phyloP scores from a whole-genome alignment of 106 monocot species.

The Dendrobium catenatum region DNA sequence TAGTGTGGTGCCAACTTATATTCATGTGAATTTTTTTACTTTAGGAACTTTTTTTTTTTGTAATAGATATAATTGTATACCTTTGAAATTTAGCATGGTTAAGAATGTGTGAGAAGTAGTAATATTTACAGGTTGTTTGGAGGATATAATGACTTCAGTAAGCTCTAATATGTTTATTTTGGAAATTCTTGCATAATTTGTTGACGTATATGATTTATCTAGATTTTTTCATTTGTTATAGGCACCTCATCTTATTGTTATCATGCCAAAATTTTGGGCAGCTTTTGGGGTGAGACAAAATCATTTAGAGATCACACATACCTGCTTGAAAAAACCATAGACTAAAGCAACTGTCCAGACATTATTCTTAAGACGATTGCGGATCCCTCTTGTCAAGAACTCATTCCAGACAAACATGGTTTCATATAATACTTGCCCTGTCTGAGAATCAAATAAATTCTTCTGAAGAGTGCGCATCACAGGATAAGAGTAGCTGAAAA shows the following conservation, averaged over 20 bases:
- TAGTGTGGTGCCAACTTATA: too few species aligned
- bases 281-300: background rate
- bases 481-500: slow-evolving; percentile 92
- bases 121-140: too few species aligned
- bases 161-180: background rate
- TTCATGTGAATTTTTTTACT: too few species aligned
- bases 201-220: too few species aligned
- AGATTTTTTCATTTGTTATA: too few species aligned
- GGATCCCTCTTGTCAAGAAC: slow-evolving; percentile 71
- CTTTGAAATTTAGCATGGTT: too few species aligned
- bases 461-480: slow-evolving; percentile 88
- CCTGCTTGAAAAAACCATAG: slow-evolving; percentile 94
- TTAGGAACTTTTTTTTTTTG: too few species aligned
- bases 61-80: too few species aligned
- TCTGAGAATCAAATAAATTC: slow-evolving; percentile 47
- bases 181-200: too few species aligned
- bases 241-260: too few species aligned
- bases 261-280: background rate
- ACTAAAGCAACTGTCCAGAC: slow-evolving; percentile 92
- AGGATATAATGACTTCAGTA: background rate
- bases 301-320: slow-evolving; percentile 4
- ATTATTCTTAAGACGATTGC: slow-evolving; percentile 54
- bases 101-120: too few species aligned
- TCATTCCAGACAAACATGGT: slow-evolving; percentile 99
- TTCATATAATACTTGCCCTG: slow-evolving; percentile 51